Evolutionary conservation across 352 stramenopile species (phyloP), one percentile per base, ranked within the genome.

Genomic region (Peronosclerospora sorghi): DNA sequence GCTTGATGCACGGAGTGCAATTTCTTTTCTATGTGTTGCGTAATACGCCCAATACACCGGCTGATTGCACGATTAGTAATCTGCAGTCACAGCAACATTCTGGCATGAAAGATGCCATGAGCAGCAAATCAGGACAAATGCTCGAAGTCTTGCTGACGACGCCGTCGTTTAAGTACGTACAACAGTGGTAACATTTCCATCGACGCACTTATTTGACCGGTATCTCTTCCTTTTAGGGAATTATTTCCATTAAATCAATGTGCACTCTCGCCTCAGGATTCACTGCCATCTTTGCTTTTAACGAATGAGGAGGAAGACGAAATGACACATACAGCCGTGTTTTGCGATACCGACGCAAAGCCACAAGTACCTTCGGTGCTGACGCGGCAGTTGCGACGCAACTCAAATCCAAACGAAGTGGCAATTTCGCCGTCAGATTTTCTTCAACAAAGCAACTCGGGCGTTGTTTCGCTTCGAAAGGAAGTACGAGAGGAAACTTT

Each of bases 11-110:
- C 44, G 78, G 78, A 27, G 75, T 91, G 32, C 78, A 91, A 53
- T 91, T 91, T 43, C 55, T 91, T 18, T 91, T 91, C 29, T 91
- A 91, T 42, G 78, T 91, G 46, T 59, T 91, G 18, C 63, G 78
- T 0, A 91, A 91, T 41, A 87, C 78, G 23, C 65, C 78, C 10
- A 91, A 91, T 59, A 87, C 78, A 3, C 78, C 78, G 0, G 77
- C 62, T 0, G 78, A 91, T 46, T 91, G 78, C 29, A 91, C 78
- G 5, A 91, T 91, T 48, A 86, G 67, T 35, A 87, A 88, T 47
- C 41, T 91, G 13, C 78, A 85, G 38, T 63, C 64, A 8, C 78
- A 91, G 51, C 78, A 91, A 36, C 78, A 91, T 48, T 59, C 70
- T 14, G 75, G 74, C 28, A 91, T 91, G 78, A 88, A 79, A 56